Percentiles rank a stretch among this genome's conserved stretches.
These are phyloP conservation scores for Kodamaea kakaduensis DNA, from an alignment of 805 yeast species.

Conservation along the genomic window DNA sequence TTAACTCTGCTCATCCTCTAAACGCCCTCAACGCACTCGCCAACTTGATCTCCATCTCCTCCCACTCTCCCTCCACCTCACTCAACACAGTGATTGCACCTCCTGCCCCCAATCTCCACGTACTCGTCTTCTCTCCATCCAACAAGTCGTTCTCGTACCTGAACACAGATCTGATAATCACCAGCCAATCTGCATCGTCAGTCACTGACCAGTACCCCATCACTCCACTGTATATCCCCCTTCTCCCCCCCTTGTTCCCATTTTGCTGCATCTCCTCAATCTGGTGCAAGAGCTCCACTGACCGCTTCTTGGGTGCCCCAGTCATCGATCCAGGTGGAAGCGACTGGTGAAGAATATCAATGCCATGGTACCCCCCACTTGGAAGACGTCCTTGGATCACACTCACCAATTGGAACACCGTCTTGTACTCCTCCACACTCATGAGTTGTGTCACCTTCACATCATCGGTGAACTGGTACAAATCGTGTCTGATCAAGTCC, in stretches of 20 bases:
- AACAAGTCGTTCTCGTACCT: constrained; percentile 51
- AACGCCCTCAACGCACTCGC: constrained; percentile 78
- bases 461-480: constrained; percentile 58
- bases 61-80: constrained; percentile 81
- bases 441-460: constrained; percentile 77
- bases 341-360: constrained; percentile 73
- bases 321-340: constrained; percentile 99
- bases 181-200: constrained; percentile 93
- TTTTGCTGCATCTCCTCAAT: constrained; percentile 46
- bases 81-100: constrained; percentile 95
- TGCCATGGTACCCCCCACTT: constrained; percentile 49
- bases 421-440: constrained; percentile 88
- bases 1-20: no score
- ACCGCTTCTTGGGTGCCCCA: constrained; percentile 95
- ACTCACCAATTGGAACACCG: constrained; percentile 88
- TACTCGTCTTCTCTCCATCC: constrained; percentile 18
- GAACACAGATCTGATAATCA: constrained; percentile 80
- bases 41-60: constrained; percentile 81
- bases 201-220: constrained; percentile 92
- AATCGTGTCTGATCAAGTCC: constrained; percentile 89
- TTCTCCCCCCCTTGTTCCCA: constrained; percentile 41
- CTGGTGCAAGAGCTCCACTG: constrained; percentile 73
- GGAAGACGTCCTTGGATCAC: constrained; percentile 68
- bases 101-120: constrained; percentile 95
- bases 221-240: constrained; percentile 91